Evolutionary conservation across 2,329 filamentous ascomycete genomes (phyloP).

Genomic region (Aspergillus luchuensis): DNA sequence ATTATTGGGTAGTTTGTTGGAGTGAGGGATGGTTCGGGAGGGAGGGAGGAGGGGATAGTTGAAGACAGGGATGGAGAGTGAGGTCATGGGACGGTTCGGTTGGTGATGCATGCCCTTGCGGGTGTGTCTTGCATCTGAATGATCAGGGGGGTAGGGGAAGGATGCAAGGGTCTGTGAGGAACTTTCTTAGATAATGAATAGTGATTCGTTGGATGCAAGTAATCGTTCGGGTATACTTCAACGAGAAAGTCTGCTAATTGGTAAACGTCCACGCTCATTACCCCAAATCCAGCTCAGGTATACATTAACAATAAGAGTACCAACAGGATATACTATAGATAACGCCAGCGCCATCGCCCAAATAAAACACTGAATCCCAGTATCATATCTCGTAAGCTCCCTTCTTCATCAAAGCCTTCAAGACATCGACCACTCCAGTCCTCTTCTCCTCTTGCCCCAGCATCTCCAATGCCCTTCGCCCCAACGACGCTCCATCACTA

Average conservation of each 20-base stretch:
- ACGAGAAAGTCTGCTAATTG: too few species aligned
- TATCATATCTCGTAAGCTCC: not conserved
- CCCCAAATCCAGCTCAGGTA: not conserved
- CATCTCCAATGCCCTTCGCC: constrained; percentile 11
- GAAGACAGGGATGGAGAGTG: not conserved
- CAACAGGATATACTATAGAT: not conserved
- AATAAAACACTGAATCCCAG: too few species aligned
- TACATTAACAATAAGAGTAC: not conserved
- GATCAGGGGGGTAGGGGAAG: too few species aligned
- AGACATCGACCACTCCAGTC: constrained; percentile 17
- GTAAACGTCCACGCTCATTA: too few species aligned
- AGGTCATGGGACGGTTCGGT: too few species aligned
- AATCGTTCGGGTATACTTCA: too few species aligned
- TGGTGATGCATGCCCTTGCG: too few species aligned
- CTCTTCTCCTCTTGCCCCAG: constrained; percentile 19
- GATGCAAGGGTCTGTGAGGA: too few species aligned
- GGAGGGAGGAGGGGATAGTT: not conserved
- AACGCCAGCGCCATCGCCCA: not conserved
- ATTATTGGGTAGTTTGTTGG: not conserved
- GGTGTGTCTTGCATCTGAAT: too few species aligned
- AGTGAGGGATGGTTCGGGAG: not conserved
- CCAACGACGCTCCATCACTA: not conserved
- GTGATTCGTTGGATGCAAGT: too few species aligned
- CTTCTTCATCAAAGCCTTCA: constrained; percentile 9
- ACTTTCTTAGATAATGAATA: too few species aligned